phyloP scores from a whole-genome alignment of 2,329 filamentous ascomycete species.

The Fusarium succisae region DNA sequence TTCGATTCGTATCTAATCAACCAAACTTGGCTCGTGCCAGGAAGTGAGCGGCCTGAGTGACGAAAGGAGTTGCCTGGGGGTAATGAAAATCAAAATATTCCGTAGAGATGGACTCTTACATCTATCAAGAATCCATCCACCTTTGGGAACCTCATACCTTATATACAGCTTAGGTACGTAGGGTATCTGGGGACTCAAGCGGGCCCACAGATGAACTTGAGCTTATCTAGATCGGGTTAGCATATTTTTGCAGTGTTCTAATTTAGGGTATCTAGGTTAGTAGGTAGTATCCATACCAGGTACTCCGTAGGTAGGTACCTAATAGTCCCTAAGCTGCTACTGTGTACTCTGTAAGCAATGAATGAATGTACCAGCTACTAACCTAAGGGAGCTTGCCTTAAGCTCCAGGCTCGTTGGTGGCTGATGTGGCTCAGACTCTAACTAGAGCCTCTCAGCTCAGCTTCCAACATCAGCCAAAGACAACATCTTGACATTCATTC shows the following conservation, averaged over 20 bases:
- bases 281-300: no score
- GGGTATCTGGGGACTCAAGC: background rate
- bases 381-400: background rate
- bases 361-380: background rate
- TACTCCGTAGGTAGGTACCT: no score
- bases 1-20: background rate
- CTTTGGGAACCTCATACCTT: background rate
- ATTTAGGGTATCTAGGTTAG: background rate
- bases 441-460: constrained; percentile 21
- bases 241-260: background rate
- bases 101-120: background rate
- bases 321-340: no score
- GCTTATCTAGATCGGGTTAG: background rate
- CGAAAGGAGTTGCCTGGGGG: background rate
- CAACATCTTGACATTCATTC: constrained; percentile 20
- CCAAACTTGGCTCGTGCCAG: background rate
- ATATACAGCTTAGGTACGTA: background rate
- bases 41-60: background rate
- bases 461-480: constrained; percentile 24
- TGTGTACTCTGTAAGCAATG: no score
- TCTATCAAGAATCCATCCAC: background rate
- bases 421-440: constrained; percentile 40
- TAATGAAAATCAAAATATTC: background rate
- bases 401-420: background rate
- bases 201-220: background rate